Percentiles rank a stretch among this genome's conserved stretches.
Conservation (phyloP, 345 rosid species). For the Conringia planisiliqua region DNA sequence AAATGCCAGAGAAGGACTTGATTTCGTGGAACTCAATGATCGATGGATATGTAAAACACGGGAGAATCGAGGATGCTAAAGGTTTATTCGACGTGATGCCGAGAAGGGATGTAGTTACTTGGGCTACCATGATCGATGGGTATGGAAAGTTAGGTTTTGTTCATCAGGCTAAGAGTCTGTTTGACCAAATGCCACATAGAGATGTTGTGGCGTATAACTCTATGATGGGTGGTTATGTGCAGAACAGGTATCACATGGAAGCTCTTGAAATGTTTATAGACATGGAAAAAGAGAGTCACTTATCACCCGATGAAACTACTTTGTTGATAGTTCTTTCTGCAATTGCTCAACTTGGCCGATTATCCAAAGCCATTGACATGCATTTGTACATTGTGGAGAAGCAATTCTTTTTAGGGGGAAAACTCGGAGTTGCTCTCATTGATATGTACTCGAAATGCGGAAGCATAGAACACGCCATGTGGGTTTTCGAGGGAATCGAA, state of each 20-base stretch:
- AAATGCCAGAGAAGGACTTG: constrained; percentile 55
- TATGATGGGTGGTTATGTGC: constrained; percentile 59
- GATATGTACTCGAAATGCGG: constrained; percentile 65
- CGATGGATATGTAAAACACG: constrained; percentile 49
- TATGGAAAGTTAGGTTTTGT: constrained; percentile 47
- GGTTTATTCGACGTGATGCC: constrained; percentile 46
- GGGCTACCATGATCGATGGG: constrained; percentile 60
- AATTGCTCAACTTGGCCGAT: constrained; percentile 49
- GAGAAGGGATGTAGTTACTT: constrained; percentile 49
- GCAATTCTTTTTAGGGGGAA: constrained; percentile 33
- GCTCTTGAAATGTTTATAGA: constrained; percentile 46
- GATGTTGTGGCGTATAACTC: constrained; percentile 55
- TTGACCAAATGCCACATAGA: constrained; percentile 45
- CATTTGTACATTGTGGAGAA: constrained; percentile 42
- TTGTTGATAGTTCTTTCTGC: constrained; percentile 51
- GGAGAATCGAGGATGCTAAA: constrained; percentile 44
- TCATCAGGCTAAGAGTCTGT: constrained; percentile 47
- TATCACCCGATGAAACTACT: constrained; percentile 48
- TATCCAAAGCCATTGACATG: constrained; percentile 46
- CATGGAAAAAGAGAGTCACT: constrained; percentile 40
- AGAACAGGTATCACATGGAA: constrained; percentile 40
- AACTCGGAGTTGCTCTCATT: constrained; percentile 56
- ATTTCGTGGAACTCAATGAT: constrained; percentile 66
- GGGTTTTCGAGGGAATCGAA: constrained; percentile 36
- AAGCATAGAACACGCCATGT: constrained; percentile 43